phyloP scores from a whole-genome alignment of 2,329 filamentous ascomycete genomes.

The Colletotrichum camelliae region DNA sequence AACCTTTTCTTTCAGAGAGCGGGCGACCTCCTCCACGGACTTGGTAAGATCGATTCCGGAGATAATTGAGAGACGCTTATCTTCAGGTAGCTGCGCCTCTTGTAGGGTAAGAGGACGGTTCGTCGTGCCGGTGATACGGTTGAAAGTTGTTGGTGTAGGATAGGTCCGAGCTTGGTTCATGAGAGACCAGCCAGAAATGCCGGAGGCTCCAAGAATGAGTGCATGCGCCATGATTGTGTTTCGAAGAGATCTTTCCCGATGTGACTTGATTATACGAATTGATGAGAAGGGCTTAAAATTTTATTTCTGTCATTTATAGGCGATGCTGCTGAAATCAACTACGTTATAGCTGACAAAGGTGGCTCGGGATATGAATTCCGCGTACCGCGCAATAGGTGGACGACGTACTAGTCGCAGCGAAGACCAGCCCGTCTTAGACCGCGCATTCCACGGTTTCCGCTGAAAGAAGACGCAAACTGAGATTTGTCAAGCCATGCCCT shows the following conservation, averaged over 20 bases:
- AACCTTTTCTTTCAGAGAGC: neutral
- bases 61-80: constrained; percentile 11
- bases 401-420: neutral
- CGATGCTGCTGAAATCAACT: neutral
- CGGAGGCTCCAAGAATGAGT: constrained; percentile 23
- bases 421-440: neutral
- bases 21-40: constrained; percentile 3
- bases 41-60: constrained; percentile 20
- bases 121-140: constrained; percentile 22
- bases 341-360: neutral
- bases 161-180: constrained; percentile 20
- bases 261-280: neutral
- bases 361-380: neutral
- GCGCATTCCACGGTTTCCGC: neutral
- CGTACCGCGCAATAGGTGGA: neutral
- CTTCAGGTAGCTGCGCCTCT: neutral
- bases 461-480: neutral
- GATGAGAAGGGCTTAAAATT: neutral
- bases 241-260: neutral
- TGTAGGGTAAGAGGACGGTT: constrained; percentile 18
- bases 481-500: neutral
- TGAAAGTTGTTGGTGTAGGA: constrained; percentile 15
- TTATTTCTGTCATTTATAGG: neutral
- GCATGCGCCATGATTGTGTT: constrained; percentile 18
- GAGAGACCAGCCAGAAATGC: constrained; percentile 25